Conservation (phyloP, 768 basidiomycete genomes). For the Fomitopsis pulvina region DNA sequence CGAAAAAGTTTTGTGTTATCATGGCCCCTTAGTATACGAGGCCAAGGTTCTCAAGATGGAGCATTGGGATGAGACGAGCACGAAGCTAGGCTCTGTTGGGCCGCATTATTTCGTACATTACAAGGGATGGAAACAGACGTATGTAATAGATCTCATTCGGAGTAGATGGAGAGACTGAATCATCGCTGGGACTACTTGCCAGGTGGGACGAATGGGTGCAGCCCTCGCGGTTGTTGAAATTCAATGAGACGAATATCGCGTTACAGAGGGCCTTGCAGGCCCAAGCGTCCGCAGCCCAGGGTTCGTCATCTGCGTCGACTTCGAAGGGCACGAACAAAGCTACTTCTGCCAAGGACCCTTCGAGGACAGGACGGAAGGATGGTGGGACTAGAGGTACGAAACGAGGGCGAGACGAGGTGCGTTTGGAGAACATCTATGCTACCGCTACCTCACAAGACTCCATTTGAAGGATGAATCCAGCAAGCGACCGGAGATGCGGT, state of each 20-base stretch:
- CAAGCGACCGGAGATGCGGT: conserved; percentile 84
- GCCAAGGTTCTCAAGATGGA: conserved; percentile 79
- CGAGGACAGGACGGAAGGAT: conserved; percentile 43
- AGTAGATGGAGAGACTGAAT: too few relatives aligned
- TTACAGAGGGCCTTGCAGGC: conserved; percentile 62
- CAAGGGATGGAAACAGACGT: conserved; percentile 99
- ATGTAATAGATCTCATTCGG: conserved; percentile 25
- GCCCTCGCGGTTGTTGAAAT: conserved; percentile 70
- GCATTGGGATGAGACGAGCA: conserved; percentile 56
- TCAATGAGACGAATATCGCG: conserved; percentile 72
- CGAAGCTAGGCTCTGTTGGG: conserved; percentile 55
- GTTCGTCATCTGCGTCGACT: conserved; percentile 28
- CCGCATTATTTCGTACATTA: conserved; percentile 95
- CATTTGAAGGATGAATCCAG: conserved; percentile 63
- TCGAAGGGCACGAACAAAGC: conserved; percentile 22
- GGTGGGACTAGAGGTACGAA: conserved; percentile 62
- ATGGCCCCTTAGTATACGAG: conserved; percentile 93
- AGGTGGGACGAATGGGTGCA: conserved; percentile 99
- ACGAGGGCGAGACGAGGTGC: conserved; percentile 67
- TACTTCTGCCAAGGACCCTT: conserved; percentile 13
- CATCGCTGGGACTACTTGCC: conserved; percentile 1
- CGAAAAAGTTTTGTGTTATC: conserved; percentile 89
- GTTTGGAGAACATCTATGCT: conserved; percentile 10
- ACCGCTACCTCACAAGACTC: neutral
- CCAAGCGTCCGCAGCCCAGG: conserved; percentile 35